These are phyloP conservation scores for Stagonosporopsis rhizophila DNA, from an alignment of 2,329 filamentous ascomycete species.

Conservation along the genomic window DNA sequence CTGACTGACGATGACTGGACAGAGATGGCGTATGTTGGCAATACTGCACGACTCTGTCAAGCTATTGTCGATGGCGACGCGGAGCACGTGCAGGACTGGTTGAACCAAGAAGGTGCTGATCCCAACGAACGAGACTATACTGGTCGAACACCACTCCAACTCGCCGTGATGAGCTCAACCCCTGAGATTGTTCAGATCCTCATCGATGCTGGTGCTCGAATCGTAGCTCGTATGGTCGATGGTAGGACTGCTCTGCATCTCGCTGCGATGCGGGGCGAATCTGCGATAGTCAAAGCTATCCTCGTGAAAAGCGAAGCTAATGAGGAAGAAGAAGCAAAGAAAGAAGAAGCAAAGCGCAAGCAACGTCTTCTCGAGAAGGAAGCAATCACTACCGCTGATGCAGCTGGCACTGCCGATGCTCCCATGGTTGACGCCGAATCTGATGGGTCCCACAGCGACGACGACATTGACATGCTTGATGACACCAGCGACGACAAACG, in stretches of 20 bases:
- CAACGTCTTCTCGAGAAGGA: conserved; percentile 30
- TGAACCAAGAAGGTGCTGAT: conserved; percentile 70
- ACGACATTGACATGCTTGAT: conserved; percentile 61
- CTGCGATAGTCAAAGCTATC: conserved; percentile 73
- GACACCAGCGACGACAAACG: conserved; percentile 51
- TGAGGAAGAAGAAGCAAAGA: conserved; percentile 70
- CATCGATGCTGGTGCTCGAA: conserved; percentile 73
- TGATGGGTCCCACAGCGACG: conserved; percentile 54
- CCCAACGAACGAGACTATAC: conserved; percentile 67
- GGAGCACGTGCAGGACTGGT: conserved; percentile 74
- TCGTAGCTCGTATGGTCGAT: conserved; percentile 78
- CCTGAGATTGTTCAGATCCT: conserved; percentile 74
- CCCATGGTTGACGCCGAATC: conserved; percentile 37
- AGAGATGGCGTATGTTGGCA: conserved; percentile 87
- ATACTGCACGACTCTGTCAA: conserved; percentile 77
- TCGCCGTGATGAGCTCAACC: conserved; percentile 74
- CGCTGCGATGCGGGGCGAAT: conserved; percentile 72
- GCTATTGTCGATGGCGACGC: conserved; percentile 79
- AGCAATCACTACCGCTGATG: conserved; percentile 1
- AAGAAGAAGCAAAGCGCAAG: conserved; percentile 57
- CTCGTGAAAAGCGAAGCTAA: conserved; percentile 78
- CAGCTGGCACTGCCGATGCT: conserved; percentile 15
- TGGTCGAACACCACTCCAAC: conserved; percentile 78
- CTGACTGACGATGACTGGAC: conserved; percentile 86
- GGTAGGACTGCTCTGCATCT: conserved; percentile 84